phyloP scores from a whole-genome alignment of 805 yeast species.

The Lachancea sp. region DNA sequence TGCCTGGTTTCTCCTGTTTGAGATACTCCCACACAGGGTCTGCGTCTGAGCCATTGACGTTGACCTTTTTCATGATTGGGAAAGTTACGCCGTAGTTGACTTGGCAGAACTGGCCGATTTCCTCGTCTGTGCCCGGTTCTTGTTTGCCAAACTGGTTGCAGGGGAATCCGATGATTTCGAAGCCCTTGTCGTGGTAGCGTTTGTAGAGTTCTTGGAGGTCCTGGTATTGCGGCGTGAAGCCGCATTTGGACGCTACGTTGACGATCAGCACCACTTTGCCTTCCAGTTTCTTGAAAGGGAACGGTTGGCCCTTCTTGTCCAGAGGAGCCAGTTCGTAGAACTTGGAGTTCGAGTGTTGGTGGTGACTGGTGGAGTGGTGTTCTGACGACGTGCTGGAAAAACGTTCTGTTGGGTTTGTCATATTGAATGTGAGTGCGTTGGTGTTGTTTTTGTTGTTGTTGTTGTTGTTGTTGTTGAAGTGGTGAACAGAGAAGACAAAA shows the following conservation, averaged over 20 bases:
- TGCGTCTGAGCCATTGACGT: conserved; percentile 79
- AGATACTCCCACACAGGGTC: conserved; percentile 77
- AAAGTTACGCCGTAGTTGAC: conserved; percentile 84
- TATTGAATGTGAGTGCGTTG: too few species aligned
- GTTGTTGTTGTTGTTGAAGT: neutral
- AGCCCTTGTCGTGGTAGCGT: conserved; percentile 55
- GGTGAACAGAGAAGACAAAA: neutral
- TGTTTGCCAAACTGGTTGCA: conserved; percentile 84
- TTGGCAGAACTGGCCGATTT: conserved; percentile 66
- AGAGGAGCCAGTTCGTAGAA: conserved; percentile 62
- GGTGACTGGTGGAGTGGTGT: too few species aligned
- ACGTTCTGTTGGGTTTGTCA: neutral
- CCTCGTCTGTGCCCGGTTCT: conserved; percentile 65
- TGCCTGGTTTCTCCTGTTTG: conserved; percentile 54
- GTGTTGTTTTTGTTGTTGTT: too few species aligned
- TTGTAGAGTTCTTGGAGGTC: conserved; percentile 65
- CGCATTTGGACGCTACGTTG: conserved; percentile 85
- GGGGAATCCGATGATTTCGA: conserved; percentile 77
- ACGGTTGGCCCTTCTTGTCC: conserved; percentile 53
- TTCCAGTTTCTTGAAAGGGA: conserved; percentile 52
- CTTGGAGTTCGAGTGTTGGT: conserved; percentile 24
- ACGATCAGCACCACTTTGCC: conserved; percentile 81
- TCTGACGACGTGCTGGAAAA: too few species aligned
- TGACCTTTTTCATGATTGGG: conserved; percentile 80
- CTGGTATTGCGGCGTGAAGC: conserved; percentile 67